phyloP scores from a whole-genome alignment of 208 protist species.

The Angomonas desouzai region DNA sequence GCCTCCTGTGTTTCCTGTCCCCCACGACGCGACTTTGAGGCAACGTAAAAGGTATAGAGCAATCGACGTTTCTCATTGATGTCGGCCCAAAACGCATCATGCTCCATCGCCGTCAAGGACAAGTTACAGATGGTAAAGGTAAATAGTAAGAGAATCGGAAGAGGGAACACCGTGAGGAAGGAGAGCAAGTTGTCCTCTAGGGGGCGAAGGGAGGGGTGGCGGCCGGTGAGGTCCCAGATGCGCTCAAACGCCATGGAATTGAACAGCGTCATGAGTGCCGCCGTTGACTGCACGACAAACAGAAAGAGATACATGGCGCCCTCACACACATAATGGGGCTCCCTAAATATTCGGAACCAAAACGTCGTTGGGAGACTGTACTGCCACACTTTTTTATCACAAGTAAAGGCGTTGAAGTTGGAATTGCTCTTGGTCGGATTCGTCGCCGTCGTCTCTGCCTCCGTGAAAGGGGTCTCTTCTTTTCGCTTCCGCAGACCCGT shows the following conservation, averaged over 20 bases:
- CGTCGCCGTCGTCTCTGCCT: not conserved
- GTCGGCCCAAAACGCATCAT: constrained; percentile 58
- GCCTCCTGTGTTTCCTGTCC: not conserved
- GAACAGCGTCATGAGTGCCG: not conserved
- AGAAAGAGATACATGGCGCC: constrained; percentile 57
- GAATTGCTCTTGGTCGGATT: not conserved
- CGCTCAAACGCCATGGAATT: not conserved
- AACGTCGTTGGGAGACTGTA: not conserved
- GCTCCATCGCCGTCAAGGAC: constrained; percentile 55
- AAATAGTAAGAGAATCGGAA: constrained; percentile 32
- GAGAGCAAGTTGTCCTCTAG: not conserved
- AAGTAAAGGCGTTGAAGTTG: not conserved
- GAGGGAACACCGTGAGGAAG: not conserved
- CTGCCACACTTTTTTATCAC: constrained; percentile 2
- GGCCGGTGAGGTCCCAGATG: not conserved
- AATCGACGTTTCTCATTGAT: constrained; percentile 27
- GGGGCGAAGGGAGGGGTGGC: not conserved
- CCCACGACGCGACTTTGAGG: not conserved
- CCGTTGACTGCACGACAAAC: not conserved
- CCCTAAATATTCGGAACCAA: constrained; percentile 41
- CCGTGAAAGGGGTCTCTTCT: not conserved
- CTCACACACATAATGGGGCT: constrained; percentile 83
- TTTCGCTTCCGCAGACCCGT: not conserved
- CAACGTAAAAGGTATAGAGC: constrained; percentile 8
- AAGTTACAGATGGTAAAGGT: constrained; percentile 64